Base-by-base conservation (phyloP, 75 land plant species). In the Azolla pinnata region DNA sequence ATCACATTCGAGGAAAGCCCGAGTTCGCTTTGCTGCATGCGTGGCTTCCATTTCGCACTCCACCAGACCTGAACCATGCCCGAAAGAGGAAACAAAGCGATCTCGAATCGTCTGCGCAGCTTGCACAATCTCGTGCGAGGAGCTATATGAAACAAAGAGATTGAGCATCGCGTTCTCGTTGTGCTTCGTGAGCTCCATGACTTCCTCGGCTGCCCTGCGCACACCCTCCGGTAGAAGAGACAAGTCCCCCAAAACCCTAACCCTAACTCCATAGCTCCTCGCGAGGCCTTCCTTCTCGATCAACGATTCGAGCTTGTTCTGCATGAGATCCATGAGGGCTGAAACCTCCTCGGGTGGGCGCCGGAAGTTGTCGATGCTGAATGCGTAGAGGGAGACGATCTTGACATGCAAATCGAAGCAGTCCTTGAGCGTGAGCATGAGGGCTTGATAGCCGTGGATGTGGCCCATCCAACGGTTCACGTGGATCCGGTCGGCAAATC, bases 281-380 rank as follows among this genome's bases (percentile, higher is more conserved):
- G 71, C 61, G 4, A 76, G 29, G 20, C 73, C 63, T 25, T 72
- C 68, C 49, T 68, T 71, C 20, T 58, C 44, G 27, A 79, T 51
- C 31, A 82, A n/a, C 1, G 16, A 63, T 12, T 81, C 70, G 8
- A 85, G 73, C 67, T 79, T 81, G 55, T 70, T 70, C 10, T 44
- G 64, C 64, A 81, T 66, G 27, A 85, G 55, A 27, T 82, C 76
- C 85, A 85, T 82, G 30, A 82, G 18, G 12, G 2, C 33, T 1
- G 64, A 57, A 28, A 85, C 82, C 57, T 85, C 89, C 2, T 72
- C 71, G 0, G 77, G 75, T 0, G 53, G 47, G 16, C 85, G 60
- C 44, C 40, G 67, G 72, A 82, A 85, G 63, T 85, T 85, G 42
- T 85, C 85, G 26, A 85, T 76, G 59, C 85, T 82, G 69, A 85